Conservation (phyloP, 306 rosid species). For the Gastrolobium villosum region DNA sequence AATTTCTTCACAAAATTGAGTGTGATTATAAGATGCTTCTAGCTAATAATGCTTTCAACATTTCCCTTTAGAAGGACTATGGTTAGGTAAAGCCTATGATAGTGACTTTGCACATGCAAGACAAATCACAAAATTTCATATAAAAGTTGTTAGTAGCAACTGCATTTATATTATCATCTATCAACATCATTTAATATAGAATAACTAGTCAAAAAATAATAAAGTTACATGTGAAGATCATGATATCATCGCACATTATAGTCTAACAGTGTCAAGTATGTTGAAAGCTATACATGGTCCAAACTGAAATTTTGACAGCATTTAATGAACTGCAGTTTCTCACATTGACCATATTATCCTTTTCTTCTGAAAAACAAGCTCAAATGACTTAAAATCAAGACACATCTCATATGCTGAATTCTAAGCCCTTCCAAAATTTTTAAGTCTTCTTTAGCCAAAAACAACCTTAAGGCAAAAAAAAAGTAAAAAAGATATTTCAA, state of each 20-base stretch:
- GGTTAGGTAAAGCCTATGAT: no score
- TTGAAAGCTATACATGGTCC: background rate
- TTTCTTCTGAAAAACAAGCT: background rate
- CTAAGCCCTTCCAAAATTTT: background rate
- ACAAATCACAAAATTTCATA: no score
- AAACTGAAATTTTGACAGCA: background rate
- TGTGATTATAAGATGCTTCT: no score
- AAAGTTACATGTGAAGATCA: background rate
- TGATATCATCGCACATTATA: background rate
- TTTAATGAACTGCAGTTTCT: conserved; percentile 12
- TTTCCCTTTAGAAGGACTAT: no score
- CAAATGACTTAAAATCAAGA: background rate
- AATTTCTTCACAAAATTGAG: no score
- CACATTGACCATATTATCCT: background rate
- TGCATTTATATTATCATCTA: no score
- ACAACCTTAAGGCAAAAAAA: background rate
- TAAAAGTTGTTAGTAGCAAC: no score
- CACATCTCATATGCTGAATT: background rate
- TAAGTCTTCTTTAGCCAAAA: background rate
- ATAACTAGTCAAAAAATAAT: background rate
- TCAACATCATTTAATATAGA: background rate
- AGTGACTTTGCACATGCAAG: no score
- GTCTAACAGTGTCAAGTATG: background rate
- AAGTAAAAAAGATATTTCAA: background rate
- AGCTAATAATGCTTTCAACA: no score